A percentile compares a stretch with the other conserved stretches of the same genome.
These are phyloP conservation scores for Solanum piurae DNA, from an alignment of 257 asterid genomes.

Conservation along the genomic window DNA sequence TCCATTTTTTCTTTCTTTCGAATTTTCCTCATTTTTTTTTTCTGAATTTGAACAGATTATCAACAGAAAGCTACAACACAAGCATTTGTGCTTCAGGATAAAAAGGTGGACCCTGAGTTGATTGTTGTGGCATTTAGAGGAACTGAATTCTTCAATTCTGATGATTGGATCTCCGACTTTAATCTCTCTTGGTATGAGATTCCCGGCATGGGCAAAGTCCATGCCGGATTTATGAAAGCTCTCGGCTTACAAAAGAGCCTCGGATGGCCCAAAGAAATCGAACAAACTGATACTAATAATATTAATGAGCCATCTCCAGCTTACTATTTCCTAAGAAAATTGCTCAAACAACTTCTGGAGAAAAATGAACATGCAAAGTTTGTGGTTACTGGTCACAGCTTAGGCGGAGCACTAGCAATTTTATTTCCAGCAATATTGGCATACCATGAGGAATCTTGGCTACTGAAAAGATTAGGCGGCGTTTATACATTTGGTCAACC, in stretches of 20 bases:
- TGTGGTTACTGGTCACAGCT: constrained; percentile 53
- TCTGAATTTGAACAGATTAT: not conserved
- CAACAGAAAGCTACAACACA: constrained; percentile 17
- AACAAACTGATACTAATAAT: not conserved
- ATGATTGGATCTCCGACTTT: constrained; percentile 36
- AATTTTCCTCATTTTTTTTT: not conserved
- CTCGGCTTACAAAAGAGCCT: constrained; percentile 32
- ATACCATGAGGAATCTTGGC: constrained; percentile 16
- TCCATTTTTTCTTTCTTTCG: not conserved
- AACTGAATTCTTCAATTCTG: constrained; percentile 26
- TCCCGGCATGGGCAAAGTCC: constrained; percentile 29
- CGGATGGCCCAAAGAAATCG: constrained; percentile 15
- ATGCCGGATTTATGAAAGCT: constrained; percentile 50
- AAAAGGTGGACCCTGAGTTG: constrained; percentile 2
- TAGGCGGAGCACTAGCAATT: constrained; percentile 61
- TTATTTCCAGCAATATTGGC: constrained; percentile 44
- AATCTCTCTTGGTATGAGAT: constrained; percentile 37
- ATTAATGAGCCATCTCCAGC: constrained; percentile 1
- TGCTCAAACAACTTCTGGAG: constrained; percentile 5
- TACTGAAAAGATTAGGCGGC: constrained; percentile 33
- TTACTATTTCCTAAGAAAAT: constrained; percentile 26
- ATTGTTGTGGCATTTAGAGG: constrained; percentile 44
- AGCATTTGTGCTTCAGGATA: constrained; percentile 32
- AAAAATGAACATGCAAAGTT: constrained; percentile 8
- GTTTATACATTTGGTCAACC: constrained; percentile 70